Evolutionary conservation across 495 filamentous ascomycete species (phyloP), one percentile per base, ranked within the genome.

Genomic region (Pyronema omphalodes): DNA sequence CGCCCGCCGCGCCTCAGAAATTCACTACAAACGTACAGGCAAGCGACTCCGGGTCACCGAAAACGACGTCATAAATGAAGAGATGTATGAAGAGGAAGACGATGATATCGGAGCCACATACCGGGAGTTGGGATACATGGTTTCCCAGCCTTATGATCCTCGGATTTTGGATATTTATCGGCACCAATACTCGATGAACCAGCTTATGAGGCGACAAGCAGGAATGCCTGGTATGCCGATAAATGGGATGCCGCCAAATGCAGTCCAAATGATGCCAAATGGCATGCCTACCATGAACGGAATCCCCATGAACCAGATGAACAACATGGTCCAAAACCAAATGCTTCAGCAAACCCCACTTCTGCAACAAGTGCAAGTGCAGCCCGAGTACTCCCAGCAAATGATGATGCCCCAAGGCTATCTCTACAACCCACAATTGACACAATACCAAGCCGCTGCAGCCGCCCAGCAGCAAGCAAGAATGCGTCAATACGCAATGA

Each of bases 51-150:
- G 81, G 55, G 83, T 96, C 60, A 88, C 81, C 49, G 82, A 87
- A 64, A 77, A 91, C 61, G 87, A 91, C 67, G 91, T 96, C 8
- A 68, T 84, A 55, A 86, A 84, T 61, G 89, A 94, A 66, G 87
- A 91, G 68, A 93, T 94, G 87, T 96, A 95, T 66, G 89, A 94
- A 65, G 89, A 95, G 66, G 83, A 94, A 63, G 89, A 96, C 37
- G 86, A 93, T 47, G 71, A 74, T 56, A 7, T 71, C 71, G 8
- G 61, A 65, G 29, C 70, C 74, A 51, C 81, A 79, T 59, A 73
- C 74, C 40, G 67, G 69, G 33, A 68, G 80, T 33, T 74, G 73
- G 15, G 72, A 72, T 9, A 73, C 77, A 57, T 63, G 79, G 14
- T 73, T 75, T 44, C 65, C 23, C 73, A 77, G 36, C 76, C 80